Percentiles rank a stretch among this genome's conserved stretches.
Evolutionary conservation across 2,329 filamentous ascomycete species (phyloP).

Genomic region (Arthroderma sp.): DNA sequence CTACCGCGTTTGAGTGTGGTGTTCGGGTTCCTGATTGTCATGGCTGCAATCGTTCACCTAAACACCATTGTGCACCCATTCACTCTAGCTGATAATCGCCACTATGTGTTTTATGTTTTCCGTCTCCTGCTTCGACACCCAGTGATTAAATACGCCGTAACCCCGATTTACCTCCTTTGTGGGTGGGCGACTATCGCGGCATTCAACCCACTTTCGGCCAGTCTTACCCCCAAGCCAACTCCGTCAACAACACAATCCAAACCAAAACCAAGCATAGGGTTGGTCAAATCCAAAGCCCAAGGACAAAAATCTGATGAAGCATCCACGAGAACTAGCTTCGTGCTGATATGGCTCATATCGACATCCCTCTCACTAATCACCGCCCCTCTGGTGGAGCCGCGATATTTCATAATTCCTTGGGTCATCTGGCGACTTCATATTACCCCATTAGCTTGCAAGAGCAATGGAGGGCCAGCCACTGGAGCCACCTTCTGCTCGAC

Average conservation of each 20-base stretch:
- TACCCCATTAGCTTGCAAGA: conserved; percentile 34
- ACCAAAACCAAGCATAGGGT: not conserved
- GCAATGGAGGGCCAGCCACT: not conserved
- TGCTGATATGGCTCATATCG: conserved; percentile 53
- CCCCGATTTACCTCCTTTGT: conserved; percentile 57
- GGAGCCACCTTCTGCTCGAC: no score
- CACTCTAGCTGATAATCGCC: conserved; percentile 87
- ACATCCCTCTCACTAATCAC: conserved; percentile 70
- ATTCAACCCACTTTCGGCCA: conserved; percentile 34
- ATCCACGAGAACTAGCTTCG: conserved; percentile 29
- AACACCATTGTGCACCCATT: conserved; percentile 96
- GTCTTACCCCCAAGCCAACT: not conserved
- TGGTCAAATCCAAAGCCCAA: not conserved
- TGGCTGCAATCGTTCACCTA: conserved; percentile 49
- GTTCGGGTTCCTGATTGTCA: conserved; percentile 29
- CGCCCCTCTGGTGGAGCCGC: conserved; percentile 83
- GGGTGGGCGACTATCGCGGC: conserved; percentile 56
- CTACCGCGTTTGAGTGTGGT: conserved; percentile 31
- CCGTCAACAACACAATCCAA: not conserved
- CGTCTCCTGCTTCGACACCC: conserved; percentile 62
- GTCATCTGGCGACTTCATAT: conserved; percentile 79
- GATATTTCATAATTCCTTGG: conserved; percentile 95
- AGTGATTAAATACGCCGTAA: conserved; percentile 53
- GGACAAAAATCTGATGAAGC: not conserved
- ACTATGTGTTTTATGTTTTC: conserved; percentile 97